Base-by-base conservation (phyloP, 805 yeast species). In the Candida gorgasii region DNA sequence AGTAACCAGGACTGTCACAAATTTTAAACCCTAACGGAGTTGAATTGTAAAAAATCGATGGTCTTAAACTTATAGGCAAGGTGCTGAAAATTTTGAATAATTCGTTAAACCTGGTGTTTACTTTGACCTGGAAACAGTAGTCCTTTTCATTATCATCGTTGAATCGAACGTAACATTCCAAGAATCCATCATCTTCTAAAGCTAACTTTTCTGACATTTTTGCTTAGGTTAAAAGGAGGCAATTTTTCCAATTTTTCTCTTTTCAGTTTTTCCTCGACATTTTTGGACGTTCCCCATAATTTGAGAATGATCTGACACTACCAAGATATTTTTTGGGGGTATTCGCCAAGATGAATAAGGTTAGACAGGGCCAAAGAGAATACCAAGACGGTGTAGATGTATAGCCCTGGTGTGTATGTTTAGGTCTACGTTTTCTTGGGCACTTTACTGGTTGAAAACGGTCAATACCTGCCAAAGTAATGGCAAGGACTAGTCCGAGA, bases 131-230 rank as follows among this genome's bases (percentile, higher is more conserved):
- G 69, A 92, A 88, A 54, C 96, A 87, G 65, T 89, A 90, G 61
- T 92, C 99, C 61, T 85, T 85, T 55, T 89, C 97, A 37, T 69
- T 62, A 57, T 90, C 96, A 45, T 79, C 84, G 59, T 87, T 89
- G 76, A 92, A 80, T 46, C 99, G 84, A 50, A 93, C 63, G 67
- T 80, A 89, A 29, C 77, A 57, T 49, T 79, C 85, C 39, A 69
- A 48, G 54, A 52, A 63, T 18, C 60, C 65, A 36, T 52, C 55
- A 28, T 59, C 51, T 26, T 59, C 39, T 28, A 59, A 34, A 22
- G n/a, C 22, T 22, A 16, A 7, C 37, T 34, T 34, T 20, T 34
- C 37, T 22, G 37, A 22, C 37, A 34, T 34, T 3, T 4, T 29
- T 6, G 16, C 6, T 29, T 4, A 29, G 33, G 24, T 17, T 17